Base-by-base conservation (phyloP, 305 asterid genomes). In the Stenogyne calaminthoides region DNA sequence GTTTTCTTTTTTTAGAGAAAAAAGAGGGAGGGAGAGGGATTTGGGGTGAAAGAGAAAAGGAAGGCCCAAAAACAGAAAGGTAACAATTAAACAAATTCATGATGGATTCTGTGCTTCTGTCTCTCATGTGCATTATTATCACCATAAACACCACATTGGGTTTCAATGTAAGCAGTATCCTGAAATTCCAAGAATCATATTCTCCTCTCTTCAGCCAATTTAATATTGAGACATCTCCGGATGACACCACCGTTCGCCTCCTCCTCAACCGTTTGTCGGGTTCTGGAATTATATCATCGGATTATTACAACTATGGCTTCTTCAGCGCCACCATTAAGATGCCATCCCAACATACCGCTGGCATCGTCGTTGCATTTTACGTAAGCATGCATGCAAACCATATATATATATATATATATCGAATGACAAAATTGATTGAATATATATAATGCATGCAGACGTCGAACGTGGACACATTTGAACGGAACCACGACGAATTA, bases 291-390 rank as follows among this genome's bases (percentile, higher is more conserved):
- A 90, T 94, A 58, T 91, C 98, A 12, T 76, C 89, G 1, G 97
- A 90, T 82, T 94, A 94, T 87, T 91, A 88, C 88, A 84, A 83
- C 77, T 83, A 88, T 81, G 99, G 98, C 5, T 94, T 91, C 91
- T 94, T 94, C 78, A 91, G 99, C 77, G 96, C 99, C 77, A 76
- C 67, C 69, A 88, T 94, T 62, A 91, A 88, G 87, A 82, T 94
- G 93, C 99, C 97, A 5, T 77, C 97, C 37, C 70, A 78, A 69
- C 77, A 91, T 52, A 86, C 99, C 0, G 97, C 99, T 3, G 99
- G 97, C 64, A 83, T 91, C 42, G 89, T 83, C 71, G 97, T 91
- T 18, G 99, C 99, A 3, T 91, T 94, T 76, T 94, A 94, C 76
- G 97, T 94, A 77, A 63, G 94, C 73, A 6, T 15, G 94, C 73